phyloP scores from a whole-genome alignment of 2,329 filamentous ascomycete species.

The Phialophora verrucosa region DNA sequence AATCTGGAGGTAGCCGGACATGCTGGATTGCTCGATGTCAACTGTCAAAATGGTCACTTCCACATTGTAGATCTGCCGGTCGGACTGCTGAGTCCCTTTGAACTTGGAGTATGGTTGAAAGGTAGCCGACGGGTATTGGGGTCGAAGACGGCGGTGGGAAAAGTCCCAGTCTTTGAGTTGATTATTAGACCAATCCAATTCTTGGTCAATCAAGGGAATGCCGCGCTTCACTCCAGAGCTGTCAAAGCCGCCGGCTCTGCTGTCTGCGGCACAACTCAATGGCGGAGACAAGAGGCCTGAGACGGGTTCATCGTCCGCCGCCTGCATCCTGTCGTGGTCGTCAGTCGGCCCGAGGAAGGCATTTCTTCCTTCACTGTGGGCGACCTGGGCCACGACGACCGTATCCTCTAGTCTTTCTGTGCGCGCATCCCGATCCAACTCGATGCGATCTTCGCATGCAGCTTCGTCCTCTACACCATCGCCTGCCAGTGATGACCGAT shows the following conservation, averaged over 20 bases:
- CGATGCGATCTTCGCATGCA: constrained; percentile 12
- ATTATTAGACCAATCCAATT: constrained; percentile 32
- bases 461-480: constrained; percentile 13
- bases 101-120: constrained; percentile 88
- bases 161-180: constrained; percentile 35
- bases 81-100: constrained; percentile 87
- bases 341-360: not conserved
- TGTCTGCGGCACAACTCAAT: constrained; percentile 10
- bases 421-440: not conserved
- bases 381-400: not conserved
- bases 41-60: constrained; percentile 97
- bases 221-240: constrained; percentile 16
- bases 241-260: constrained; percentile 2
- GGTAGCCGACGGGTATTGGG: constrained; percentile 82
- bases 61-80: constrained; percentile 90
- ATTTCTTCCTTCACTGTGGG: not conserved
- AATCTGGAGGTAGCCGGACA: constrained; percentile 94
- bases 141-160: constrained; percentile 52
- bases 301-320: not conserved
- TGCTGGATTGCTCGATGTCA: constrained; percentile 88
- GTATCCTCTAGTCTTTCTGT: constrained; percentile 5
- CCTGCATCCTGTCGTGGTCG: not conserved
- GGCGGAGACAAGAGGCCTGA: constrained; percentile 14
- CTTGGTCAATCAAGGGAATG: constrained; percentile 33
- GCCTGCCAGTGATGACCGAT: not conserved